Conservation (phyloP, 1,284 basidiomycete species). For the Volvariella volvacea region DNA sequence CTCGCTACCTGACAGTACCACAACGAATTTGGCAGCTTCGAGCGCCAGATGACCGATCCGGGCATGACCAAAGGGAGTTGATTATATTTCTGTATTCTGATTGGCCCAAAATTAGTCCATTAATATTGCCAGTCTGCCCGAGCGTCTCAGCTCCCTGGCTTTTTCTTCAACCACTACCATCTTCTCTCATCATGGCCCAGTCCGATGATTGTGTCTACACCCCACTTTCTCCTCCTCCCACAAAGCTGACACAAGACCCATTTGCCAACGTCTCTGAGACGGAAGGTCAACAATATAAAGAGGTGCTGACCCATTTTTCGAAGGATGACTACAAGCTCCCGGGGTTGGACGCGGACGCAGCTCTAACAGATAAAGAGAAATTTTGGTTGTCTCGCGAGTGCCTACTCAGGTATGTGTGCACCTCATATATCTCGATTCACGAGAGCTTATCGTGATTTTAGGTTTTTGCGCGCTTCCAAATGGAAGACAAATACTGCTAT, state of each 20-base stretch:
- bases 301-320: constrained; percentile 55
- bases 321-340: constrained; percentile 46
- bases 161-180: not conserved
- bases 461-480: constrained; percentile 67
- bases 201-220: constrained; percentile 24
- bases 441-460: constrained; percentile 16
- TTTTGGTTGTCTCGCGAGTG: constrained; percentile 77
- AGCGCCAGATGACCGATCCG: too few species aligned
- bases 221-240: constrained; percentile 26
- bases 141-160: too few species aligned
- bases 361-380: constrained; percentile 57
- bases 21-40: too few species aligned
- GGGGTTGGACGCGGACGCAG: constrained; percentile 37
- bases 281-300: constrained; percentile 45
- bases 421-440: not conserved
- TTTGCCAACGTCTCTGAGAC: constrained; percentile 32
- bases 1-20: too few species aligned
- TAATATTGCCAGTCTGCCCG: too few species aligned
- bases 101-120: too few species aligned
- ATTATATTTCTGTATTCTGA: too few species aligned
- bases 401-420: constrained; percentile 43
- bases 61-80: too few species aligned
- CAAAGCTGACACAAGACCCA: constrained; percentile 22
- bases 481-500: constrained; percentile 55
- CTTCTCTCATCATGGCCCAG: constrained; percentile 12